These are phyloP conservation scores for Acanthamoeba culbertsoni DNA, from an alignment of 208 protist genomes.

Conservation along the genomic window DNA sequence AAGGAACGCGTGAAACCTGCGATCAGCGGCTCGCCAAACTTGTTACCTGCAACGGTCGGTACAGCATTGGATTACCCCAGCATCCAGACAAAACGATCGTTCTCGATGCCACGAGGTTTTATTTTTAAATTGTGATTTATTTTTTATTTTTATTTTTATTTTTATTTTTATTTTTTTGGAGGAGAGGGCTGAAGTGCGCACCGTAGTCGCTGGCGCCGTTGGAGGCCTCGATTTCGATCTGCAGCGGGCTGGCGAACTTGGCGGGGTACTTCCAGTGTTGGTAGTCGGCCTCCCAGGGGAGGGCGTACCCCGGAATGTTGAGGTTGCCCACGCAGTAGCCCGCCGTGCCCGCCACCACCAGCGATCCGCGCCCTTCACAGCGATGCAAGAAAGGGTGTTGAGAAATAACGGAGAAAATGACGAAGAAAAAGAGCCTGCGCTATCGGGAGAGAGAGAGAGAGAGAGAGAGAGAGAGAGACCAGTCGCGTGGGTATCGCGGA, in stretches of 20 bases:
- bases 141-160: neutral
- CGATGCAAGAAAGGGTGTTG: no score
- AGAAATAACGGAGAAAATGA: no score
- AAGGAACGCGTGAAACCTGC: constrained; percentile 81
- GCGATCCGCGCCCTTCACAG: constrained; percentile 78
- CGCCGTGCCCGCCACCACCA: constrained; percentile 81
- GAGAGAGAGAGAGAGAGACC: neutral
- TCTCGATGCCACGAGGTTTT: no score
- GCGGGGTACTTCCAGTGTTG: constrained; percentile 59
- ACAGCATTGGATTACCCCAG: no score
- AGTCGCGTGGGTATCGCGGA: constrained; percentile 81
- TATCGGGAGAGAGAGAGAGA: neutral
- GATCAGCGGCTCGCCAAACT: constrained; percentile 85
- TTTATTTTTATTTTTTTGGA: neutral
- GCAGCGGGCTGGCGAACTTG: constrained; percentile 80
- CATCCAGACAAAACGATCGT: no score
- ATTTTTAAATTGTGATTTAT: no score
- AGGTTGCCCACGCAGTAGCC: constrained; percentile 85
- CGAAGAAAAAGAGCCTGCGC: no score
- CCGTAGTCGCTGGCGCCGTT: constrained; percentile 86
- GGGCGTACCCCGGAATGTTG: constrained; percentile 78
- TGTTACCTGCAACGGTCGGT: constrained; percentile 63
- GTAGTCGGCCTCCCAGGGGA: constrained; percentile 79
- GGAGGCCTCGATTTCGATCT: constrained; percentile 82
- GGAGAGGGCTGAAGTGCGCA: constrained; percentile 71